Base-by-base conservation (phyloP, 2,329 filamentous ascomycete genomes). In the Penicillium sp. region DNA sequence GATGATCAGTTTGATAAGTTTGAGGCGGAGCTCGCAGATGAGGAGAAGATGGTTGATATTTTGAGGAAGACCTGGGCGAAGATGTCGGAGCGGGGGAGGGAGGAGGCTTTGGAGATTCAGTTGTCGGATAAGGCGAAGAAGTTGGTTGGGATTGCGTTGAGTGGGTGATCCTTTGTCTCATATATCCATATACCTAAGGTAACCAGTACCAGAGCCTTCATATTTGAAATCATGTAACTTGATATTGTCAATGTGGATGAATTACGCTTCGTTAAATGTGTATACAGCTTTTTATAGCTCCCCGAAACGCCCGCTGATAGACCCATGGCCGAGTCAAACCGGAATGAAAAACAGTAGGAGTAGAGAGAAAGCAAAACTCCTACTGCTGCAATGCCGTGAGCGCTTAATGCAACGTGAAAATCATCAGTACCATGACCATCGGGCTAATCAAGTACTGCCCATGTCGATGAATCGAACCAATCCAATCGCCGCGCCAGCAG, bases 1-100 rank as follows among this genome's bases (percentile, higher is more conserved):
- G 88, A 93, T 64, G 87, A 91, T 64, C 86, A 93, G 64, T 85
- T 94, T 55, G 88, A 90, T 61, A 80, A 78, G 44, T 95, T 93
- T 69, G 84, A 88, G 73, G 76, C 77, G 64, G 77, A 79, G 26
- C 77, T 60, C 47, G 63, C 83, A 47, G 85, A 88, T 62, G 86
- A 91, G 70, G 83, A 82, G 44, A 94, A 93, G 76, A 81, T 88
- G 52, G 65, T 91, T 19, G 72, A 70, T 17, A 87, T 88, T 56
- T 64, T 88, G 65, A 72, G 73, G 58, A 88, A 88, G 77, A 87
- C 84, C 13, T 88, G 84, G 84, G 81, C 61, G 42, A 88, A 88
- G 74, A 88, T 88, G 84, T 80, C 79, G 43, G 75, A 77, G 32
- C 67, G 67, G 51, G 85, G 84, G 1, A 73, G 77, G 54, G 74